These are phyloP conservation scores for Tuber brumale DNA, from an alignment of 495 filamentous ascomycete species.

Conservation along the genomic window DNA sequence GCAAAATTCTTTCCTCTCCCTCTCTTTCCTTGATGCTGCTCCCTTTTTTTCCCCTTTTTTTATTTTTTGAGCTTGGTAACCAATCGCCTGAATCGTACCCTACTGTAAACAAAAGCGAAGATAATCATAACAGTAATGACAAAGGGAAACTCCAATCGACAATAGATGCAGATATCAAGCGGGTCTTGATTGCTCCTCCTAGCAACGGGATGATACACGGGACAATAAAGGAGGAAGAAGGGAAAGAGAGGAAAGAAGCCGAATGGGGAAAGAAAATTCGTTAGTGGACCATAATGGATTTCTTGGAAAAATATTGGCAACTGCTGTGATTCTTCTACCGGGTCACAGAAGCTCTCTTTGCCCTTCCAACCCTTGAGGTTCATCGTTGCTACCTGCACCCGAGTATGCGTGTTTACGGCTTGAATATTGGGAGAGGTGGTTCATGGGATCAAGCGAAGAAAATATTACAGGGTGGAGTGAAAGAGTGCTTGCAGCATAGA, in stretches of 20 bases:
- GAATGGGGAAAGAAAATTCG: background rate
- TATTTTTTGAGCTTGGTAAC: background rate
- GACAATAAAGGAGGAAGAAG: background rate
- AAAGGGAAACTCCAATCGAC: background rate
- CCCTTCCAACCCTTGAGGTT: background rate
- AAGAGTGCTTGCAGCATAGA: background rate
- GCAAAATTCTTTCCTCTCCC: background rate
- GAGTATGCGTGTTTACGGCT: slow-evolving; percentile 11
- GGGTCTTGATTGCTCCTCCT: background rate
- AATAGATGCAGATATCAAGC: background rate
- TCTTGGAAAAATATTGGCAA: background rate
- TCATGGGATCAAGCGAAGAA: slow-evolving; percentile 16
- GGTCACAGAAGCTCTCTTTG: background rate
- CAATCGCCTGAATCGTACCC: background rate
- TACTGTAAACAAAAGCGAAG: background rate
- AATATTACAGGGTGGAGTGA: background rate
- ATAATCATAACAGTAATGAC: background rate
- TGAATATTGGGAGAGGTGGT: slow-evolving; percentile 6
- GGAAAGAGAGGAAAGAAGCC: background rate
- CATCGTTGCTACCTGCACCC: background rate
- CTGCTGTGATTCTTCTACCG: background rate
- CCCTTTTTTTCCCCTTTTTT: background rate
- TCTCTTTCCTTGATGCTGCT: background rate
- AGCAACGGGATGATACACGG: background rate
- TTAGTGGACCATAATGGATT: background rate